Conservation (phyloP, 768 basidiomycete species). For the Leccinum variicolor region DNA sequence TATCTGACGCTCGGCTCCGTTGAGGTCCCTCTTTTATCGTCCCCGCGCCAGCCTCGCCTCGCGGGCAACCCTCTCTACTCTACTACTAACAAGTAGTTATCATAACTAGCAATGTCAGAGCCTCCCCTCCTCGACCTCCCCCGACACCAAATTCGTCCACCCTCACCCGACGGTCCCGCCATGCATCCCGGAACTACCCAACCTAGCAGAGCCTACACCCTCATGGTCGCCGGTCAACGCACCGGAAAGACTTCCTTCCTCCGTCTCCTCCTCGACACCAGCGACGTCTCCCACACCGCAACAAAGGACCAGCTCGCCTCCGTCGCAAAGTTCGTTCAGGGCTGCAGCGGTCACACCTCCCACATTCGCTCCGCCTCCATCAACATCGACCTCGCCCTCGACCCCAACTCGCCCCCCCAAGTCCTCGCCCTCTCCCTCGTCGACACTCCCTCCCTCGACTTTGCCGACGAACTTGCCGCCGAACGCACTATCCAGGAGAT, state of each 20-base stretch:
- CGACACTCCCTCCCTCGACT: conserved; percentile 82
- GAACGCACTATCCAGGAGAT: conserved; percentile 67
- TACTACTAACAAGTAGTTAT: too few species aligned
- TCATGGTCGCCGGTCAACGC: conserved; percentile 80
- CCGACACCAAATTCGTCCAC: conserved; percentile 26
- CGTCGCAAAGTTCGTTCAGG: conserved; percentile 81
- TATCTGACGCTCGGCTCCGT: conserved; percentile 47
- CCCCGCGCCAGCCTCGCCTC: conserved; percentile 65
- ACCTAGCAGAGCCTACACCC: conserved; percentile 42
- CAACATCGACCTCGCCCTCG: conserved; percentile 63
- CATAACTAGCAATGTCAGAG: conserved; percentile 27
- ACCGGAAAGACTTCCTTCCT: conserved; percentile 88
- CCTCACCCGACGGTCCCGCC: conserved; percentile 16
- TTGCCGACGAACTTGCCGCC: conserved; percentile 57
- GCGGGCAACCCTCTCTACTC: conserved; percentile 45
- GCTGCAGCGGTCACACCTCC: conserved; percentile 67
- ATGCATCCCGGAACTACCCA: conserved; percentile 22
- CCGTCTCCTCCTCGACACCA: conserved; percentile 80
- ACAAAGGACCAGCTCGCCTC: conserved; percentile 74
- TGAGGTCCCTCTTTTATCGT: conserved; percentile 46
- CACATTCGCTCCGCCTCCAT: conserved; percentile 67
- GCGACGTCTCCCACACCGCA: conserved; percentile 57
- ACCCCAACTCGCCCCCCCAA: conserved; percentile 42
- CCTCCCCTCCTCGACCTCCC: conserved; percentile 31
- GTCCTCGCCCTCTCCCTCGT: conserved; percentile 66